Evolutionary conservation across 495 filamentous ascomycete genomes (phyloP).

Genomic region (Tuber umbilicatum): DNA sequence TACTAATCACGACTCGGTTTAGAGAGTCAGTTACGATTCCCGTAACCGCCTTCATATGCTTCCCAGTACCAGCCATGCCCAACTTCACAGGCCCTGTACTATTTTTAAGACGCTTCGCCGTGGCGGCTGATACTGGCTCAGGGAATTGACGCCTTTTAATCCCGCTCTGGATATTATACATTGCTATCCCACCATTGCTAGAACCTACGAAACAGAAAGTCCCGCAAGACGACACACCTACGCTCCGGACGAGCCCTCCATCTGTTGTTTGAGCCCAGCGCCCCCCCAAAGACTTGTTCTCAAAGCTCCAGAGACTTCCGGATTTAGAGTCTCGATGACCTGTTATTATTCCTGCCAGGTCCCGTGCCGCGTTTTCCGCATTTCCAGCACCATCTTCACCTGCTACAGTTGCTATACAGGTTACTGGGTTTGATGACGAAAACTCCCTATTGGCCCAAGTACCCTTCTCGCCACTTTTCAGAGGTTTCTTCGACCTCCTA

Average conservation of each 20-base stretch:
- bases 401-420: slow-evolving; percentile 77
- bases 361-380: slow-evolving; percentile 61
- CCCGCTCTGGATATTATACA: slow-evolving; percentile 96
- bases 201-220: slow-evolving; percentile 92
- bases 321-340: slow-evolving; percentile 80
- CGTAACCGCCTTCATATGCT: slow-evolving; percentile 74
- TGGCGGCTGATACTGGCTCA: slow-evolving; percentile 57
- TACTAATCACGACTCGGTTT: slow-evolving; percentile 75
- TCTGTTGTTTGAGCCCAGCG: slow-evolving; percentile 91
- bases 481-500: slow-evolving; percentile 76
- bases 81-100: slow-evolving; percentile 39
- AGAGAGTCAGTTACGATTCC: slow-evolving; percentile 77
- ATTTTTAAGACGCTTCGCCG: slow-evolving; percentile 51
- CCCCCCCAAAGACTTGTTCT: slow-evolving; percentile 85
- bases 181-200: slow-evolving; percentile 69
- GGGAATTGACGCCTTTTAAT: slow-evolving; percentile 79
- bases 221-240: slow-evolving; percentile 82
- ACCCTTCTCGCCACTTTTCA: slow-evolving; percentile 51
- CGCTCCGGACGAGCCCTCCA: slow-evolving; percentile 73
- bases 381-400: slow-evolving; percentile 73
- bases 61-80: slow-evolving; percentile 50
- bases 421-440: slow-evolving; percentile 78
- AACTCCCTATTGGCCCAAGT: slow-evolving; percentile 55
- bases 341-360: slow-evolving; percentile 95
- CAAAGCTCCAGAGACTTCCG: slow-evolving; percentile 86